Evolutionary conservation across 2,329 filamentous ascomycete species (phyloP).

Genomic region (Elsinoe australis): DNA sequence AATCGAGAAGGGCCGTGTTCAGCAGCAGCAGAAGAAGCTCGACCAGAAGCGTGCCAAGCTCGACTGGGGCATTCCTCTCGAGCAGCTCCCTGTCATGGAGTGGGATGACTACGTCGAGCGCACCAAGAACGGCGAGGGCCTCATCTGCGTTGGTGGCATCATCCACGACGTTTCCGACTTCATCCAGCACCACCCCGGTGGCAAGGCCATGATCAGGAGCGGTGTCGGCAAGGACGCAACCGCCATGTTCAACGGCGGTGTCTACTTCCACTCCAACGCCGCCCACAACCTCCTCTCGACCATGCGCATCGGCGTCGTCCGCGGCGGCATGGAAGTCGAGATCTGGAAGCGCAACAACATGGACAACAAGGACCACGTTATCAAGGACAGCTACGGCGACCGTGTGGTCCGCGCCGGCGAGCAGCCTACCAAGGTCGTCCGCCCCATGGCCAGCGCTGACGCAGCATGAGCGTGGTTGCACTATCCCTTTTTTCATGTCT

Average conservation of each 20-base stretch:
- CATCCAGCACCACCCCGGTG: slow-evolving; percentile 84
- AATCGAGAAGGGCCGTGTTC: slow-evolving; percentile 83
- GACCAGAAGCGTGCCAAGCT: slow-evolving; percentile 75
- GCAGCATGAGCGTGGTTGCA: slow-evolving; percentile 52
- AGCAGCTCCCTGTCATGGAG: slow-evolving; percentile 75
- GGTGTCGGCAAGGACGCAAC: slow-evolving; percentile 82
- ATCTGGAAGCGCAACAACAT: slow-evolving; percentile 84
- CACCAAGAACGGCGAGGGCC: slow-evolving; percentile 67
- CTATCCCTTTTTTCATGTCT: slow-evolving; percentile 7
- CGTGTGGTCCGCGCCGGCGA: slow-evolving; percentile 77
- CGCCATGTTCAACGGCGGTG: slow-evolving; percentile 84
- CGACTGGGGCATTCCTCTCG: slow-evolving; percentile 79
- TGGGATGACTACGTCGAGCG: slow-evolving; percentile 81
- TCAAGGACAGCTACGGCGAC: slow-evolving; percentile 73
- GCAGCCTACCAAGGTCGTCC: slow-evolving; percentile 74
- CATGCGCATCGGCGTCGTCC: slow-evolving; percentile 80
- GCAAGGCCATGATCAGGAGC: slow-evolving; percentile 74
- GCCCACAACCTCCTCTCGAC: slow-evolving; percentile 83
- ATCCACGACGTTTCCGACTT: slow-evolving; percentile 79
- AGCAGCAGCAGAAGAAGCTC: slow-evolving; percentile 87
- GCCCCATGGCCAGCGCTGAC: slow-evolving; percentile 74
- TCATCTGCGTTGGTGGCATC: slow-evolving; percentile 72
- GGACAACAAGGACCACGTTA: slow-evolving; percentile 74
- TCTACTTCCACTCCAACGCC: slow-evolving; percentile 83
- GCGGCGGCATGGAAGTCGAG: slow-evolving; percentile 81